These are phyloP conservation scores for Melastoma candidum DNA, from an alignment of 441 rosid species.

Conservation along the genomic window DNA sequence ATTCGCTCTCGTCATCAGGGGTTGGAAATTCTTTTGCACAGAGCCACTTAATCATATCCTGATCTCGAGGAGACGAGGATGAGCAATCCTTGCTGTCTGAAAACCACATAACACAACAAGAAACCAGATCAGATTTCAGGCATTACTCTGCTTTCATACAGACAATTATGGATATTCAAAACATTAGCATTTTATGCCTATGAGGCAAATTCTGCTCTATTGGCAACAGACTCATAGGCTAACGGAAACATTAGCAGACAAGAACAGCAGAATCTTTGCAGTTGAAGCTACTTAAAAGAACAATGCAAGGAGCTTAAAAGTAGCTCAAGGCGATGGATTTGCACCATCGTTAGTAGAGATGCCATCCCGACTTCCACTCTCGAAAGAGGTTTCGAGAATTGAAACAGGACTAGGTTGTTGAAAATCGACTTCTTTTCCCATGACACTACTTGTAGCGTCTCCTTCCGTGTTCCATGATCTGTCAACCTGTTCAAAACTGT, in stretches of 20 bases:
- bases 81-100: constrained; percentile 28
- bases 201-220: background rate
- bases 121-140: background rate
- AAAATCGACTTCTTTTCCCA: constrained; percentile 26
- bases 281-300: background rate
- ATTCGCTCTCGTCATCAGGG: constrained; percentile 29
- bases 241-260: background rate
- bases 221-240: background rate
- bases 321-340: background rate
- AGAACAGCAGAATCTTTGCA: background rate
- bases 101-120: background rate
- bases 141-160: background rate
- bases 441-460: constrained; percentile 22
- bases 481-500: constrained; percentile 19
- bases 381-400: constrained; percentile 32
- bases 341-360: constrained; percentile 22
- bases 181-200: background rate
- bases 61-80: constrained; percentile 21
- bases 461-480: constrained; percentile 28
- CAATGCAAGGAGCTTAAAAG: background rate
- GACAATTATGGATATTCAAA: too few species aligned
- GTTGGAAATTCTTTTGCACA: constrained; percentile 18
- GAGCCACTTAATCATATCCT: constrained; percentile 17
- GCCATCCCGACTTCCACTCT: constrained; percentile 19
- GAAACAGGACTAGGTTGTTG: constrained; percentile 26